Percentiles rank a stretch among this genome's conserved stretches.
phyloP scores from a whole-genome alignment of 495 filamentous ascomycete species.

The Ramalina peruviana region DNA sequence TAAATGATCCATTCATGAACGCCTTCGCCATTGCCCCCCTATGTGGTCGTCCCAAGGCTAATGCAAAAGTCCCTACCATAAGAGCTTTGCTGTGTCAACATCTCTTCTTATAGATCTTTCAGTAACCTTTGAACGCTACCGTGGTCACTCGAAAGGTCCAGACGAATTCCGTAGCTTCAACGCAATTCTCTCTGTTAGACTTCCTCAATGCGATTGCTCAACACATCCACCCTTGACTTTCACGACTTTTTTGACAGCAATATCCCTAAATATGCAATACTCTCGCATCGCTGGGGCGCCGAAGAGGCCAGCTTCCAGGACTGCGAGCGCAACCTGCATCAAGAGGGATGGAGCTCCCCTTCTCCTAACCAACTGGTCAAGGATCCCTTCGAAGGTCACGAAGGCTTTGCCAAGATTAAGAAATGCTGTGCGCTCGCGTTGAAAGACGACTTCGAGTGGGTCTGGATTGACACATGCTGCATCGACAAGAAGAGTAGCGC shows the following conservation, averaged over 20 bases:
- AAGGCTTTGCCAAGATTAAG: slow-evolving; percentile 19
- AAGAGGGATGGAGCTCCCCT: too few species aligned
- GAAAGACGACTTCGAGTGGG: slow-evolving; percentile 14
- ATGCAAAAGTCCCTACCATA: too few species aligned
- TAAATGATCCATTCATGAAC: too few species aligned
- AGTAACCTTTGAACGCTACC: too few species aligned
- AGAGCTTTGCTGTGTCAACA: too few species aligned
- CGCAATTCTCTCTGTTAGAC: too few species aligned
- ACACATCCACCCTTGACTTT: slow-evolving; percentile 4
- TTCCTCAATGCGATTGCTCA: slow-evolving; percentile 7
- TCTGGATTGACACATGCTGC: slow-evolving; percentile 27
- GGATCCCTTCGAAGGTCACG: neutral
- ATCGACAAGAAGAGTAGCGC: slow-evolving; percentile 25
- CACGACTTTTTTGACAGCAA: neutral
- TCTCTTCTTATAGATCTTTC: too few species aligned
- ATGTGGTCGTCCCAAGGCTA: too few species aligned
- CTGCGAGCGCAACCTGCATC: neutral
- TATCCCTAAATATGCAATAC: slow-evolving; percentile 17
- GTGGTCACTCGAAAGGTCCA: too few species aligned
- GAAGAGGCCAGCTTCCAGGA: slow-evolving; percentile 23
- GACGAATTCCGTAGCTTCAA: too few species aligned
- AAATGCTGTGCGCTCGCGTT: slow-evolving; percentile 12
- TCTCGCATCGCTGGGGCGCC: slow-evolving; percentile 14
- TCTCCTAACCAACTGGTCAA: neutral
- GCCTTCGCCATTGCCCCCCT: too few species aligned